Conservation (phyloP, 169 alveolate genomes). For the Nephromyces sp. region DNA sequence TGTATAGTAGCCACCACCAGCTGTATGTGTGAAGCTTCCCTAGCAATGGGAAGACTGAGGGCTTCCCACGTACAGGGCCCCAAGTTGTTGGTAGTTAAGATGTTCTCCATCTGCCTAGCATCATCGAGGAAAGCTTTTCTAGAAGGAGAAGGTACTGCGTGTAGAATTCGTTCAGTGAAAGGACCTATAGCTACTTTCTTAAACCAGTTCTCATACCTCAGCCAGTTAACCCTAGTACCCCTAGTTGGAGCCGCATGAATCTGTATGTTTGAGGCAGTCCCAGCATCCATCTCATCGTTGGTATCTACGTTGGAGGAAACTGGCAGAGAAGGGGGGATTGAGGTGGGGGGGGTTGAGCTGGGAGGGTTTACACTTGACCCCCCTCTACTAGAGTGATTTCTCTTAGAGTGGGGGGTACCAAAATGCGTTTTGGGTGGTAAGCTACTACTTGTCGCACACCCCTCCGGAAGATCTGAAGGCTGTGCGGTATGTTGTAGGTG, state of each 20-base stretch:
- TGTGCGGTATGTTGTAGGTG: too few species aligned
- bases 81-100: too few species aligned
- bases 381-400: neutral
- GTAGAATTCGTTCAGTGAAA: slow-evolving; percentile 12
- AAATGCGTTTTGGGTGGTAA: neutral
- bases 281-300: slow-evolving; percentile 1
- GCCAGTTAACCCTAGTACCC: slow-evolving; percentile 33
- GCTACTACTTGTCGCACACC: too few species aligned
- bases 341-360: neutral
- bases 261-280: slow-evolving; percentile 10
- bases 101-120: slow-evolving; percentile 15
- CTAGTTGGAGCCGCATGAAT: slow-evolving; percentile 27
- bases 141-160: neutral
- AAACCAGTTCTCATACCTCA: slow-evolving; percentile 15
- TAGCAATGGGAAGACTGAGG: too few species aligned
- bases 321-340: neutral
- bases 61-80: too few species aligned
- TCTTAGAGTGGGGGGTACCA: neutral
- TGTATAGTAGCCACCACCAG: too few species aligned
- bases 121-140: slow-evolving; percentile 22
- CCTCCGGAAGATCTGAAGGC: too few species aligned
- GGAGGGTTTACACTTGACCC: neutral
- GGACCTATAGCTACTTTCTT: slow-evolving; percentile 31
- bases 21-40: too few species aligned
- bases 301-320: neutral